phyloP scores from a whole-genome alignment of 148 eudicot species.

The Rhododendron williamsianum region DNA sequence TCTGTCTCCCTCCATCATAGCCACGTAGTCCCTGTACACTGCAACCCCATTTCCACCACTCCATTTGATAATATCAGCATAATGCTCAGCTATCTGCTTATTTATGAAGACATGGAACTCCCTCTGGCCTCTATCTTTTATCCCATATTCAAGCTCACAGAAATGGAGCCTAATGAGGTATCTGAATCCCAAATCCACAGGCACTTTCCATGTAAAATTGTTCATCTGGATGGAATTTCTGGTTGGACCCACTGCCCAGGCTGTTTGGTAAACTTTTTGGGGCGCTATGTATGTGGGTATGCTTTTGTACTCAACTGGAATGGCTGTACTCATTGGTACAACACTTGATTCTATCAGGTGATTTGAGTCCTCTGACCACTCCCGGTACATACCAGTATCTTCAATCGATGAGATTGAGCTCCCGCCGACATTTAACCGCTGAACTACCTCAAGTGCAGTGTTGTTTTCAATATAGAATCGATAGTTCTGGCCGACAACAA shows the following conservation, averaged over 20 bases:
- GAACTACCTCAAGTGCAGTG: conserved; percentile 16
- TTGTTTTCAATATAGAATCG: background rate
- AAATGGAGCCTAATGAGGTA: background rate
- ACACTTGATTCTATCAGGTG: conserved; percentile 1
- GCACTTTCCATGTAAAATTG: background rate
- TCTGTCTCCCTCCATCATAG: background rate
- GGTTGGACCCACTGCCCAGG: conserved; percentile 1
- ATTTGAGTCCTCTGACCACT: conserved; percentile 16
- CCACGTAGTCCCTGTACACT: background rate
- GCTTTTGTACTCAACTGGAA: conserved; percentile 7
- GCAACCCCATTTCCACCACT: background rate
- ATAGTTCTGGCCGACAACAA: background rate
- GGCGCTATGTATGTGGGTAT: conserved; percentile 30
- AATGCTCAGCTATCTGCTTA: background rate
- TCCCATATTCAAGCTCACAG: background rate
- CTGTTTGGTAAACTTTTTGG: conserved; percentile 19
- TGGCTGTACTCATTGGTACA: background rate
- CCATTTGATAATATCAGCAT: background rate
- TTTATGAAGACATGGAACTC: background rate
- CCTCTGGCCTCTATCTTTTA: background rate
- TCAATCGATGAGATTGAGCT: background rate
- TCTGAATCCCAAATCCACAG: background rate
- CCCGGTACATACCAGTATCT: conserved; percentile 23
- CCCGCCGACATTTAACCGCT: conserved; percentile 12
- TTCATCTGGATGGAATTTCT: background rate